A percentile compares a stretch with the other conserved stretches of the same genome.
These are phyloP conservation scores for Claviceps humidiphila DNA, from an alignment of 2,329 filamentous ascomycete genomes.

Conservation along the genomic window DNA sequence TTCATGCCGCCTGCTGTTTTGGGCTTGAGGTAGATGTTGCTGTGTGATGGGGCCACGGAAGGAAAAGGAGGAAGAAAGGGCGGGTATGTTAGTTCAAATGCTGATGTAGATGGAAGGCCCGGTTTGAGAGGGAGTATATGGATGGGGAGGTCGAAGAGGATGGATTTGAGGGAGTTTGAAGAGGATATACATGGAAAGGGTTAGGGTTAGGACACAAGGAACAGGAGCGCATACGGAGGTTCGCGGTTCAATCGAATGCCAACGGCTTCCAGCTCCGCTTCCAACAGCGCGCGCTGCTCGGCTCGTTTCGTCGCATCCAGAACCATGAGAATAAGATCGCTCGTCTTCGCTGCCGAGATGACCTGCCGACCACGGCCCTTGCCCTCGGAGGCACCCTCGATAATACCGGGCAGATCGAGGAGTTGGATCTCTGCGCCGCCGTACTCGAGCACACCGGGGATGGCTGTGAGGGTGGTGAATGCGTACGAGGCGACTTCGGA, in stretches of 20 bases:
- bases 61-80: background rate
- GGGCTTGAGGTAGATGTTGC: conserved; percentile 91
- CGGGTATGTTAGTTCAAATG: background rate
- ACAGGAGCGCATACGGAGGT: conserved; percentile 51
- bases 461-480: conserved; percentile 95
- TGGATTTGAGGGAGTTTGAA: no score
- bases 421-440: conserved; percentile 97
- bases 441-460: conserved; percentile 94
- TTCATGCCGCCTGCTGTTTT: conserved; percentile 98
- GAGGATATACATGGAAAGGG: no score
- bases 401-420: conserved; percentile 93
- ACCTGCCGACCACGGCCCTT: conserved; percentile 94
- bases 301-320: conserved; percentile 93
- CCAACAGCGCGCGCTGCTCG: conserved; percentile 78
- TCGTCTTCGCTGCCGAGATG: conserved; percentile 95
- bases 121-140: background rate
- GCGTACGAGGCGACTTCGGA: conserved; percentile 93
- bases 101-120: background rate
- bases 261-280: conserved; percentile 87
- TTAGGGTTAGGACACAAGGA: conserved; percentile 1
- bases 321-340: conserved; percentile 93
- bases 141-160: no score
- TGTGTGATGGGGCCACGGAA: conserved; percentile 19
- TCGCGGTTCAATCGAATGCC: conserved; percentile 87
- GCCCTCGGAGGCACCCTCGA: conserved; percentile 89